Evolutionary conservation across 768 basidiomycete genomes (phyloP), one percentile per base, ranked within the genome.

Genomic region (Xerocomus potaroensis): DNA sequence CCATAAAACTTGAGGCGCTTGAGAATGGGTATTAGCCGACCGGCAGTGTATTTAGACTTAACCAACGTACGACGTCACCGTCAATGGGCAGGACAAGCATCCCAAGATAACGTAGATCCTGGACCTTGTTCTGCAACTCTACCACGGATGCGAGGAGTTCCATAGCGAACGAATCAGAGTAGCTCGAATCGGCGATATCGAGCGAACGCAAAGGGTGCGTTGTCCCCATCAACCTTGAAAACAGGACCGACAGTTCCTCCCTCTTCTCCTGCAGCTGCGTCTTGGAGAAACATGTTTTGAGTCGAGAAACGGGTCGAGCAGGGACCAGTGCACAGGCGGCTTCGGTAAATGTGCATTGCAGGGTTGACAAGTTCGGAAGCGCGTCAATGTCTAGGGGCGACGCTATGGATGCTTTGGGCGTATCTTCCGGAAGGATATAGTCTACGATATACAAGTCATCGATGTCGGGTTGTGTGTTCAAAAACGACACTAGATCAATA

Each of bases 341-440:
- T 62, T 82, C 82, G 15, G 76, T 66, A 61, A 84, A 84, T 2
- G 83, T 83, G 62, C 84, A 85, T 63, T 84, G 81, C 33, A 86
- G 61, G 21, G 67, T 73, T 5, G 75, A 68, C 19, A 85, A 66
- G 38, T 67, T 65, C 29, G 79, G 76, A 21, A 85, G 71, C 29
- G 63, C 72, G 56, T 30, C 60, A 40, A 52, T 60, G 36, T 59
- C 60, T 23, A 59, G 49, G 32, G 49, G 30, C 30, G 54, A 52
- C 11, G 57, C 50, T 50, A 48, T 45, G 18, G 57, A 53, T 41
- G 39, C 14, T 49, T 30, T 24, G n/a, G n/a, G 10, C 40, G 48
- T 22, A 55, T 50, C 18, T 9, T 43, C 50, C 33, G 47, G 21
- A 51, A 54, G 50, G 11, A 52, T 53, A 52, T 65, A 72, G 53